phyloP scores from a whole-genome alignment of 2,329 filamentous ascomycete species.

The Cercospora berteroae region DNA sequence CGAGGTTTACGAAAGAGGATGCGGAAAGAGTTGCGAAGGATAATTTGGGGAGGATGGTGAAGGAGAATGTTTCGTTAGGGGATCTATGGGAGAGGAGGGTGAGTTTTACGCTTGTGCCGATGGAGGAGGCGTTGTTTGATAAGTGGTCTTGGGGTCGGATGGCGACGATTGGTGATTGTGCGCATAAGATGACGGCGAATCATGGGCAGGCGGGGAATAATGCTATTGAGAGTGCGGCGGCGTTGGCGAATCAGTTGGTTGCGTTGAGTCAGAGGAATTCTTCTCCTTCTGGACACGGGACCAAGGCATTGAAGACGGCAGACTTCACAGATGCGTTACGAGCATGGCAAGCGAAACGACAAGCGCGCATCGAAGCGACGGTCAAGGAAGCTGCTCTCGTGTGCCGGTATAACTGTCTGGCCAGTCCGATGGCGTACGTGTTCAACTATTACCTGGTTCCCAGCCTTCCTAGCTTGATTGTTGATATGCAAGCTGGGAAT shows the following conservation, averaged over 20 bases:
- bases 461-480: constrained; percentile 10
- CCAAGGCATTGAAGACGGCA: not conserved
- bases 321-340: constrained; percentile 14
- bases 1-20: constrained; percentile 37
- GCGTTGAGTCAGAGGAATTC: not conserved
- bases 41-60: constrained; percentile 27
- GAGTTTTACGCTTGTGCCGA: constrained; percentile 32
- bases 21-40: constrained; percentile 33
- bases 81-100: constrained; percentile 35
- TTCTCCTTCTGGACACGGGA: too few relatives aligned
- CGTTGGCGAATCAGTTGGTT: constrained; percentile 26
- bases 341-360: constrained; percentile 26
- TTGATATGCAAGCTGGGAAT: constrained; percentile 17
- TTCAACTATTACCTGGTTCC: constrained; percentile 18
- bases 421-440: constrained; percentile 15
- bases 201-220: constrained; percentile 28
- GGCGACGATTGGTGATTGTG: constrained; percentile 29
- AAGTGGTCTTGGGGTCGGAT: constrained; percentile 31
- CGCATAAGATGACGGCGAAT: constrained; percentile 33
- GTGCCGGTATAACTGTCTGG: constrained; percentile 24
- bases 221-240: constrained; percentile 30
- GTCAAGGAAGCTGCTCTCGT: constrained; percentile 22
- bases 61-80: constrained; percentile 33
- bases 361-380: constrained; percentile 19
- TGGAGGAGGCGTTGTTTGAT: constrained; percentile 31